Percentiles rank a stretch among this genome's conserved stretches.
Conservation (phyloP, 2,329 filamentous ascomycete genomes). For the Teratosphaeria gauchensis region DNA sequence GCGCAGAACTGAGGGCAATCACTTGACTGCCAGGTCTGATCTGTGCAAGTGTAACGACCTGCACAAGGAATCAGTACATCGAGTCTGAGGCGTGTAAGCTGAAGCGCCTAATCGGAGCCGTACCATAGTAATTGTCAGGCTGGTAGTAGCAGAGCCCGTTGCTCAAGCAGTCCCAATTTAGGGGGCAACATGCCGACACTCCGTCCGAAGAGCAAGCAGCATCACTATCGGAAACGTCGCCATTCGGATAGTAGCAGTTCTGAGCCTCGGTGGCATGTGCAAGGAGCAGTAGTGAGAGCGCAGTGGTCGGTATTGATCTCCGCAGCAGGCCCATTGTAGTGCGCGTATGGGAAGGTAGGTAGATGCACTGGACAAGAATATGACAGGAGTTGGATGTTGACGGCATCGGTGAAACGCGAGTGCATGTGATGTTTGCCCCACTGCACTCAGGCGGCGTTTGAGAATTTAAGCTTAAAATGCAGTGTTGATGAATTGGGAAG, state of each 20-base stretch:
- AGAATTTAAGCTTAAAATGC: neutral
- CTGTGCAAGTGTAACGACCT: conserved; percentile 27
- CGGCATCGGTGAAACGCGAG: neutral
- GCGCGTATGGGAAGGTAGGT: neutral
- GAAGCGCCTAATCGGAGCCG: neutral
- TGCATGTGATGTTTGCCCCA: neutral
- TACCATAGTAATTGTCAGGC: conserved; percentile 13
- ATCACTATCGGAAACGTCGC: conserved; percentile 16
- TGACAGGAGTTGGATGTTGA: neutral
- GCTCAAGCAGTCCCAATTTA: conserved; percentile 24
- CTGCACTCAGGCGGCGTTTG: neutral
- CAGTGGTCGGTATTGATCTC: neutral
- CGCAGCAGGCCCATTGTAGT: neutral
- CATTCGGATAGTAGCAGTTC: conserved; percentile 29
- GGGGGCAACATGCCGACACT: conserved; percentile 24
- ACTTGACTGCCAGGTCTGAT: conserved; percentile 19
- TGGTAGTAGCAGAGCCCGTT: conserved; percentile 26
- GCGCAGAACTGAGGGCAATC: conserved; percentile 23
- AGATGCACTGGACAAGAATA: neutral
- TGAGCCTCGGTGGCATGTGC: conserved; percentile 11
- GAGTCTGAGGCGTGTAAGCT: neutral
- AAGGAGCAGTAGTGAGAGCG: conserved; percentile 1
- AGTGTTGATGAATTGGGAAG: neutral
- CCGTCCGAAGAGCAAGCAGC: conserved; percentile 17
- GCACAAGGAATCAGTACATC: neutral